Evolutionary conservation across 129 eudicot species (phyloP).

Genomic region (Artemisia argyi): DNA sequence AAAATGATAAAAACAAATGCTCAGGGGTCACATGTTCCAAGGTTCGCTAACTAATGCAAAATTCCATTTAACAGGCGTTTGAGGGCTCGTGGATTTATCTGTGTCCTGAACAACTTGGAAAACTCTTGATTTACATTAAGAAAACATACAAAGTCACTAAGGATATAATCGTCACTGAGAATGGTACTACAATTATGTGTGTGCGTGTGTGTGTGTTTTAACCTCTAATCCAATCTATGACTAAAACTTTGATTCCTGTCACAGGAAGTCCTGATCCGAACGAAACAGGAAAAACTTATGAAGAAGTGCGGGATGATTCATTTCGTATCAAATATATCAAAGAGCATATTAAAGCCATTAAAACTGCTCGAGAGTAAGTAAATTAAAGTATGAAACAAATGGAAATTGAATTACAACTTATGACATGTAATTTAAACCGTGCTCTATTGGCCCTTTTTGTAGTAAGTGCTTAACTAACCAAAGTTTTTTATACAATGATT

Average conservation of each 20-base stretch:
- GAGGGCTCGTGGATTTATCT: constrained; percentile 21
- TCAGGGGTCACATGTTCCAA: background rate
- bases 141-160: constrained; percentile 28
- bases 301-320: constrained; percentile 20
- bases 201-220: background rate
- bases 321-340: constrained; percentile 19
- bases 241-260: background rate
- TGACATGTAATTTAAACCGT: no score
- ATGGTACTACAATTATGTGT: constrained; percentile 21
- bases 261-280: constrained; percentile 11
- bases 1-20: background rate
- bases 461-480: background rate
- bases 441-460: no score
- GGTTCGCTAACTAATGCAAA: background rate
- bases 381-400: background rate
- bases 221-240: background rate
- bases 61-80: background rate
- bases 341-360: constrained; percentile 19
- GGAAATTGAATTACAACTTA: no score
- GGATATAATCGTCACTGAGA: constrained; percentile 37
- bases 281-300: constrained; percentile 17
- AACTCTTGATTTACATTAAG: constrained; percentile 32
- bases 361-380: constrained; percentile 6
- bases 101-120: constrained; percentile 36
- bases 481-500: background rate